A percentile compares a stretch with the other conserved stretches of the same genome.
These are phyloP conservation scores for Colletotrichum siamense DNA, from an alignment of 2,329 filamentous ascomycete species.

Conservation along the genomic window DNA sequence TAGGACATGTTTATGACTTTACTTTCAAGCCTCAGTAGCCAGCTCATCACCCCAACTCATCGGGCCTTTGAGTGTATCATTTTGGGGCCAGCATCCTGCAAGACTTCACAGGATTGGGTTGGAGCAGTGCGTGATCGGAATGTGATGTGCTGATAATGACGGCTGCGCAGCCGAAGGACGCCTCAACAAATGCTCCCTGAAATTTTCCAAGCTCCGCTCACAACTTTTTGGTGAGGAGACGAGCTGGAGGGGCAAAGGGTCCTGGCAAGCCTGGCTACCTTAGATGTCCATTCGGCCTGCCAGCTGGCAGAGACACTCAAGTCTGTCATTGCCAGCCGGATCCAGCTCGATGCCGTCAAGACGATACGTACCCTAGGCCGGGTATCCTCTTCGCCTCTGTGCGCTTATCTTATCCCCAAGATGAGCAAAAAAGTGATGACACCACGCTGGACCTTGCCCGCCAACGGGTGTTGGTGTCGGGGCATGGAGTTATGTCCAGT, in stretches of 20 bases:
- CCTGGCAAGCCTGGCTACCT: not conserved
- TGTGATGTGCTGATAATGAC: not conserved
- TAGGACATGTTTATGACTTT: not conserved
- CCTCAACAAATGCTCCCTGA: conserved; percentile 17
- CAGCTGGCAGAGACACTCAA: not conserved
- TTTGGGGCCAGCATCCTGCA: not conserved
- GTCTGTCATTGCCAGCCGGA: not conserved
- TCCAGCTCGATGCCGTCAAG: not conserved
- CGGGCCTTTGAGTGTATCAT: not conserved
- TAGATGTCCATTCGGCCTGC: not conserved
- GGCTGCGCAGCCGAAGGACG: not conserved
- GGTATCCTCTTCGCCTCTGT: not conserved
- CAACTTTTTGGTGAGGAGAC: conserved; percentile 14
- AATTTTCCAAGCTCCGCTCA: conserved; percentile 8
- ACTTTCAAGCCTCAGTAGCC: not conserved
- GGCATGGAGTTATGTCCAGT: not conserved
- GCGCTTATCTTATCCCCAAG: not conserved
- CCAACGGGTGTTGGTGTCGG: not conserved
- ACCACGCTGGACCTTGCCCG: not conserved
- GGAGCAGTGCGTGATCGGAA: conserved; percentile 3
- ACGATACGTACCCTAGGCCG: not conserved
- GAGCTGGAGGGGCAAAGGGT: not conserved
- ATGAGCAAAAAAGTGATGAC: not conserved
- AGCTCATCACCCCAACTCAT: not conserved
- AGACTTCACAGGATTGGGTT: not conserved